Percentiles rank a stretch among this genome's conserved stretches.
Evolutionary conservation across 2,329 filamentous ascomycete species (phyloP).

Genomic region (Xylariaceae sp.): DNA sequence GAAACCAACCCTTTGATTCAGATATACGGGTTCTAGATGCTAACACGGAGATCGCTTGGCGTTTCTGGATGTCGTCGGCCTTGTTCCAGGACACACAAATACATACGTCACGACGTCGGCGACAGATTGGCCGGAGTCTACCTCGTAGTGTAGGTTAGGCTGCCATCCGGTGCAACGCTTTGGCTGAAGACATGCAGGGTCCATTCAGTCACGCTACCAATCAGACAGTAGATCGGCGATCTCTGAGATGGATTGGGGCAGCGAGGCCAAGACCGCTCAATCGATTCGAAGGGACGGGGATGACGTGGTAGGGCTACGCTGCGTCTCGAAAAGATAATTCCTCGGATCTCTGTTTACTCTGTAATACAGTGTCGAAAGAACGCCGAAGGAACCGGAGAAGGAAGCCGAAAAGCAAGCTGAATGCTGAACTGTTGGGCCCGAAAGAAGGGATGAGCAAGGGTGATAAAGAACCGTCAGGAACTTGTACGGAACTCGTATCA

Average conservation of each 20-base stretch:
- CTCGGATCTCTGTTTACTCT: neutral
- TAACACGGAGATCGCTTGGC: conserved; percentile 9
- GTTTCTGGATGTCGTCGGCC: conserved; percentile 15
- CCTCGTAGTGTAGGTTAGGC: conserved; percentile 6
- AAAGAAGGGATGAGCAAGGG: too few species aligned
- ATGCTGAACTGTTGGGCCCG: neutral
- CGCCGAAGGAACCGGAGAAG: neutral
- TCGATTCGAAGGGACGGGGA: neutral
- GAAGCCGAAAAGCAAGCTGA: neutral
- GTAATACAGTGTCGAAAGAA: neutral
- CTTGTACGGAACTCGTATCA: neutral
- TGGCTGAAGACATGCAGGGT: conserved; percentile 18
- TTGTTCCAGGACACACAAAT: neutral
- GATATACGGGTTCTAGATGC: conserved; percentile 6
- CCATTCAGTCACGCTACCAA: conserved; percentile 10
- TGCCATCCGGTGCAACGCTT: conserved; percentile 1
- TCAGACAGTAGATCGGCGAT: neutral
- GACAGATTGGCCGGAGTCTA: neutral
- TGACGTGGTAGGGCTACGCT: neutral
- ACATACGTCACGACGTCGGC: conserved; percentile 17
- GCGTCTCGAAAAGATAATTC: neutral
- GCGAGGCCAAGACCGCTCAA: neutral
- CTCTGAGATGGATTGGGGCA: neutral
- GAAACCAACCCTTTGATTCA: too few species aligned
- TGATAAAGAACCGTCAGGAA: neutral